Conservation (phyloP, 331 rosid species). For the Rhamnella rubrinervis region DNA sequence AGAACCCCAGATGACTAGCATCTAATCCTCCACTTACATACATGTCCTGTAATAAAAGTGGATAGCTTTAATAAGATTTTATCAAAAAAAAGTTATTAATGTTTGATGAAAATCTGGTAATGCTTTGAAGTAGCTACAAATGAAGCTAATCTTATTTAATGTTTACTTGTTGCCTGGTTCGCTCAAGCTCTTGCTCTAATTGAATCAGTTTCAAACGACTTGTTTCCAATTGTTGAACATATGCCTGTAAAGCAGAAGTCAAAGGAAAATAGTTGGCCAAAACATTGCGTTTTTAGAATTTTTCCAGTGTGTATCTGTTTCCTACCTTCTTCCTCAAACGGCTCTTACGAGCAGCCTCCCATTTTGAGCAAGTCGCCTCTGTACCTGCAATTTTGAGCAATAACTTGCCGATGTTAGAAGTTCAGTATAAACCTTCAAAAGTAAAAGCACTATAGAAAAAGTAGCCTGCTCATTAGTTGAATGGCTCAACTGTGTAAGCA, state of each 20-base stretch:
- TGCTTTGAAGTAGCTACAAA: constrained; percentile 14
- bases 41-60: constrained; percentile 59
- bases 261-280: constrained; percentile 15
- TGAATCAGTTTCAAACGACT: constrained; percentile 76
- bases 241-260: constrained; percentile 53
- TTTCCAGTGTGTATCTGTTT: constrained; percentile 17
- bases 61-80: constrained; percentile 14
- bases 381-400: constrained; percentile 52
- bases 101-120: constrained; percentile 17
- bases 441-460: neutral
- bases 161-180: constrained; percentile 70
- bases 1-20: constrained; percentile 54
- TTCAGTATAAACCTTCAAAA: constrained; percentile 6
- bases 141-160: constrained; percentile 18
- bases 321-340: constrained; percentile 86
- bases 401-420: neutral
- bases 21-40: constrained; percentile 62
- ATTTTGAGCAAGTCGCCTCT: constrained; percentile 94
- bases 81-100: constrained; percentile 8
- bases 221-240: constrained; percentile 87
- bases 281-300: constrained; percentile 9
- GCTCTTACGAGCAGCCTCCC: constrained; percentile 99
- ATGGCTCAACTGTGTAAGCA: neutral
- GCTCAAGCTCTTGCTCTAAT: constrained; percentile 77
- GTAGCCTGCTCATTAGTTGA: neutral